phyloP scores from a whole-genome alignment of 176 grass and related monocot species.

The Bonia amplexicaulis region DNA sequence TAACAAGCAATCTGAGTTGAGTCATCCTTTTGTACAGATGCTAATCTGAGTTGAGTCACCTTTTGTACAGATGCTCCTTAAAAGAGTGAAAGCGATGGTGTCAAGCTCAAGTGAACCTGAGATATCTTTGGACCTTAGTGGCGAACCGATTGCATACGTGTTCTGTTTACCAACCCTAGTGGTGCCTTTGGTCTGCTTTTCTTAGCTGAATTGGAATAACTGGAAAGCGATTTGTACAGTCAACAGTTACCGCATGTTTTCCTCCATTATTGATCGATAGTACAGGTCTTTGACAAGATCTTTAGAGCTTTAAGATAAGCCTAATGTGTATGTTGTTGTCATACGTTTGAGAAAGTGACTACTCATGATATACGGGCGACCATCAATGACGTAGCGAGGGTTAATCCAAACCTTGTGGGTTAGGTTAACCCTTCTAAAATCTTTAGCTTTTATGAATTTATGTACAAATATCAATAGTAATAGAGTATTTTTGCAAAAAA shows the following conservation, averaged over 20 bases:
- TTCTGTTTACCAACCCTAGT: constrained; percentile 29
- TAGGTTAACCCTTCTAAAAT: no score
- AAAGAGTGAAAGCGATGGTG: constrained; percentile 24
- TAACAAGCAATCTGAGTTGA: constrained; percentile 18
- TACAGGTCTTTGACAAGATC: constrained; percentile 5
- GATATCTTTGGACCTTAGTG: constrained; percentile 29
- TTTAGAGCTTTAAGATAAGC: constrained; percentile 24
- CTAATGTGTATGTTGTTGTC: constrained; percentile 14
- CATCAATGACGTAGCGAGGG: no score
- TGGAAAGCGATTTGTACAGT: constrained; percentile 20
- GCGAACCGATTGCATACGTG: not conserved
- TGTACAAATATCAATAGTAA: no score
- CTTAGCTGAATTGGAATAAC: constrained; percentile 47
- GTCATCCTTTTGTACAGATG: constrained; percentile 24
- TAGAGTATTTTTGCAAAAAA: no score
- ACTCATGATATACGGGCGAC: not conserved
- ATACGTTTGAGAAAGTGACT: constrained; percentile 26
- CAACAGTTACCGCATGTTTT: constrained; percentile 35
- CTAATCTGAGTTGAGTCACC: constrained; percentile 24
- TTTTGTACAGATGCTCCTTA: constrained; percentile 17
- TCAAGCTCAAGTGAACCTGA: constrained; percentile 23
- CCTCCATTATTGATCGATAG: constrained; percentile 32
- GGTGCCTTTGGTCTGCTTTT: constrained; percentile 12
- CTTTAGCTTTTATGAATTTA: no score
- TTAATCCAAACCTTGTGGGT: no score